phyloP scores from a whole-genome alignment of 352 stramenopile species.

The Globisporangium paroecandrum region DNA sequence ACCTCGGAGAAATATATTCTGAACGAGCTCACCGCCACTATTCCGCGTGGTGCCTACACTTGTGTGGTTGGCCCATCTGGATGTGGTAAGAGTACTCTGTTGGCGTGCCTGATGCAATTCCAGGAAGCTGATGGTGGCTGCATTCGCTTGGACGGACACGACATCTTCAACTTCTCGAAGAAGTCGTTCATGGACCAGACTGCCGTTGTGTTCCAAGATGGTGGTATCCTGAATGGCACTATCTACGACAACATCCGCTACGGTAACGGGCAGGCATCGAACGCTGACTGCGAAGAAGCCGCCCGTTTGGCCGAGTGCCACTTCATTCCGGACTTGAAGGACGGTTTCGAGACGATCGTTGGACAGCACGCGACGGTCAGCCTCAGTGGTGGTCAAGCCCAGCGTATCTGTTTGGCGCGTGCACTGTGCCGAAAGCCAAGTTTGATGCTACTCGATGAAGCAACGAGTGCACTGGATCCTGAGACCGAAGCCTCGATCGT shows the following conservation, averaged over 20 bases:
- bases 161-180: slow-evolving; percentile 87
- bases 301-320: slow-evolving; percentile 77
- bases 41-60: slow-evolving; percentile 80
- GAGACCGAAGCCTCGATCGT: slow-evolving; percentile 86
- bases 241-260: slow-evolving; percentile 89
- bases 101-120: slow-evolving; percentile 88
- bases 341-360: slow-evolving; percentile 80
- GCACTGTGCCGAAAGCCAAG: slow-evolving; percentile 78
- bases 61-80: slow-evolving; percentile 83
- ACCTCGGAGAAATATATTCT: slow-evolving; percentile 78
- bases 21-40: slow-evolving; percentile 61
- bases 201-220: slow-evolving; percentile 85
- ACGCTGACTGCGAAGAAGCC: slow-evolving; percentile 79
- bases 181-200: slow-evolving; percentile 87
- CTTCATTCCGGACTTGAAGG: slow-evolving; percentile 80
- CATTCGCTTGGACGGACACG: slow-evolving; percentile 76
- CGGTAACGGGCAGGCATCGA: slow-evolving; percentile 64
- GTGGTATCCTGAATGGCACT: slow-evolving; percentile 82
- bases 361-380: slow-evolving; percentile 86
- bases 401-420: slow-evolving; percentile 83
- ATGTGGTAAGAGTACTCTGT: slow-evolving; percentile 85
- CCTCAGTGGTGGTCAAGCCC: slow-evolving; percentile 81
- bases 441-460: slow-evolving; percentile 80
- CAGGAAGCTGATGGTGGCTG: slow-evolving; percentile 75
- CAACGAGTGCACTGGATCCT: slow-evolving; percentile 82